These are phyloP conservation scores for Chalciporus pseudorubinellus DNA, from an alignment of 768 basidiomycete species.

Conservation along the genomic window DNA sequence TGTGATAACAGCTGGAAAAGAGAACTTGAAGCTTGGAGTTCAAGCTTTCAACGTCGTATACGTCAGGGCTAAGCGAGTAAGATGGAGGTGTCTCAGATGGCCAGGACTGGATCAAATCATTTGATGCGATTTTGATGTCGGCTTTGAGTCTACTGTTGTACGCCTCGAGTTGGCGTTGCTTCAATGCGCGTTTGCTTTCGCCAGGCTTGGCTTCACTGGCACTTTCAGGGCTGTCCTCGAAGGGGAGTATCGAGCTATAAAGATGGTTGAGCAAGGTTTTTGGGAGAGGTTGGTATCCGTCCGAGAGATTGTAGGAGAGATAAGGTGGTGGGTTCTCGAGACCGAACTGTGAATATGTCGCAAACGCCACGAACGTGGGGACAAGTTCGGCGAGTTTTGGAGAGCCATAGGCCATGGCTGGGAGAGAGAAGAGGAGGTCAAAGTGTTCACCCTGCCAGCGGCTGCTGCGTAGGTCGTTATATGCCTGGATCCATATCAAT, in stretches of 20 bases:
- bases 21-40: not conserved
- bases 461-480: constrained; percentile 19
- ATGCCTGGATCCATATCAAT: constrained; percentile 24
- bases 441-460: constrained; percentile 2
- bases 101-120: constrained; percentile 10
- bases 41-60: constrained; percentile 4
- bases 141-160: not conserved
- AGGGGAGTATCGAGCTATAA: not conserved
- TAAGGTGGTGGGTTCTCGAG: constrained; percentile 6
- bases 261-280: not conserved
- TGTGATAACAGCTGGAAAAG: constrained; percentile 16
- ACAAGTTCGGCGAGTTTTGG: constrained; percentile 14
- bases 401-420: constrained; percentile 30
- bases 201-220: not conserved
- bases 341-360: constrained; percentile 8
- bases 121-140: not conserved
- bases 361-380: constrained; percentile 31
- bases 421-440: constrained; percentile 28
- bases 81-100: constrained; percentile 9
- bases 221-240: constrained; percentile 8
- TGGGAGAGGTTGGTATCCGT: constrained; percentile 3
- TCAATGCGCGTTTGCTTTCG: not conserved
- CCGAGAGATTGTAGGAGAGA: constrained; percentile 5
- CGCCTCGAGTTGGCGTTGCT: not conserved
- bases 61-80: not conserved